Base-by-base conservation (phyloP, 495 filamentous ascomycete species). In the Aspergillus asperescens region DNA sequence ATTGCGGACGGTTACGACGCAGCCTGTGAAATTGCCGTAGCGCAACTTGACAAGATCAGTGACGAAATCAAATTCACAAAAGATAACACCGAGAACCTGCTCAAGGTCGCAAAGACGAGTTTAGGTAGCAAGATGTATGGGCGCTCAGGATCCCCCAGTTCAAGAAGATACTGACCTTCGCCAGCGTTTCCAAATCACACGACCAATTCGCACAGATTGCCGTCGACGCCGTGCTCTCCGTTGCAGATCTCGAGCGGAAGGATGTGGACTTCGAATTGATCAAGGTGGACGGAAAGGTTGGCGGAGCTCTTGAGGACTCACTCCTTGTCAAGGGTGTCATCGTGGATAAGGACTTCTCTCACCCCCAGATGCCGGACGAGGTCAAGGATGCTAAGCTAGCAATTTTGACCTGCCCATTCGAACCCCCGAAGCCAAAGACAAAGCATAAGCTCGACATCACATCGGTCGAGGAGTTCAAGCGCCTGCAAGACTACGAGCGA, bases 401-500 rank as follows among this genome's bases (percentile, higher is more conserved):
- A 34, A 97, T 99, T 61, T 76, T 99, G 39, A 99, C 93, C 37
- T 99, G 93, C 67, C 90, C 93, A 1, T 97, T 99, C 69, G 93
- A 99, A 74, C 93, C 93, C n/a, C 93, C 93, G 13, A 99, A 99
- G 79, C 93, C 93, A 41, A 99, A 99, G 83, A 99, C 93, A 22
- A 99, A 99, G 81, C 93, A 99, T 75, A 96, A 95, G 80, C 80
- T 99, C 25, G 94, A 99, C 60, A 99, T 99, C 67, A 94, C 90
- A 50, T 88, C 83, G 41, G 92, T 99, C 8, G 91, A 96, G 54
- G 93, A 99, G 70, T 99, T 95, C 77, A 95, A 93, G 77, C 90
- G 89, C 64, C 73, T 99, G 52, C 93, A 99, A 62, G 87, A 78
- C 38, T 99, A 99, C 70, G 93, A 99, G 71, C 84, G 81, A 53